These are phyloP conservation scores for Penstemon barbatus DNA, from an alignment of 257 asterid species.

Conservation along the genomic window DNA sequence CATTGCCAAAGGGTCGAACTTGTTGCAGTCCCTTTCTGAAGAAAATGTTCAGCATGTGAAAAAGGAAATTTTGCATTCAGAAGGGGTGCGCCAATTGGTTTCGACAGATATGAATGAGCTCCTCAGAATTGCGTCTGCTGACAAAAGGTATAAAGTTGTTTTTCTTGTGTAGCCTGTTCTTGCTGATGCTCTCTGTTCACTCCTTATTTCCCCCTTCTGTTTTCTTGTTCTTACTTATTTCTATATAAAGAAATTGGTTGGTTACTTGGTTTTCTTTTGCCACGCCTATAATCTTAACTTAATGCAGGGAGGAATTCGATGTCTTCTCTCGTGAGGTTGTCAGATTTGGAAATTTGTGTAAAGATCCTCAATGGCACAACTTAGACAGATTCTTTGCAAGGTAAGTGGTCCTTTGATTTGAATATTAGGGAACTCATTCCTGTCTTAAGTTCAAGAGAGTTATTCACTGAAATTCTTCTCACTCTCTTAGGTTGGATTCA, in stretches of 20 bases:
- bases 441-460: slow-evolving; percentile 20
- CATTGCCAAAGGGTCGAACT: slow-evolving; percentile 78
- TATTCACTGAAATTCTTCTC: slow-evolving; percentile 27
- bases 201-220: background rate
- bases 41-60: slow-evolving; percentile 69
- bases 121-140: slow-evolving; percentile 89
- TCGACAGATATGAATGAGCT: slow-evolving; percentile 87
- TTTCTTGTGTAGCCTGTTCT: slow-evolving; percentile 6
- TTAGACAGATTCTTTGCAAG: slow-evolving; percentile 73
- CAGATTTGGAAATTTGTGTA: slow-evolving; percentile 92
- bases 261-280: slow-evolving; percentile 18
- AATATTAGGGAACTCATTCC: slow-evolving; percentile 18
- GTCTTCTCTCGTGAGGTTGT: slow-evolving; percentile 87
- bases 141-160: slow-evolving; percentile 72
- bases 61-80: slow-evolving; percentile 78
- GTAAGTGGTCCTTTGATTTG: slow-evolving; percentile 45
- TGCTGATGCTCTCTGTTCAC: background rate
- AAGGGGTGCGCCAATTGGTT: slow-evolving; percentile 77
- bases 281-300: slow-evolving; percentile 9
- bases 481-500: slow-evolving; percentile 73
- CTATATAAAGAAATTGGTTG: background rate
- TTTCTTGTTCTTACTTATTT: background rate
- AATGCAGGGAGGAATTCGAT: slow-evolving; percentile 87
- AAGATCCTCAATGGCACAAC: slow-evolving; percentile 99
- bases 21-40: slow-evolving; percentile 81